These are phyloP conservation scores for Fagus sylvatica DNA, from an alignment of 306 rosid genomes.

Conservation along the genomic window DNA sequence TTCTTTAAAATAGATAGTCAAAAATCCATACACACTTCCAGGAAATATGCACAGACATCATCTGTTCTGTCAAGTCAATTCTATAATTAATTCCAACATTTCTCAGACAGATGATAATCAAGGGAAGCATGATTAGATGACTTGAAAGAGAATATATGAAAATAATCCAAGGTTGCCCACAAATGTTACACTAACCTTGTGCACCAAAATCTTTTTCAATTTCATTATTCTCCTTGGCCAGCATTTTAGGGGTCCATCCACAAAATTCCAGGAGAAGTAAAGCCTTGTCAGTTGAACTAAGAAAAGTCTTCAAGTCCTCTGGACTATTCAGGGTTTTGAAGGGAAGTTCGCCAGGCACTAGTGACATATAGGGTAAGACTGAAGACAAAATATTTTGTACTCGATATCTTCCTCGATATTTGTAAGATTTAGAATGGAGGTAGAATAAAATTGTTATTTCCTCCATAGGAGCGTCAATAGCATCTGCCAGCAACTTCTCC, in stretches of 20 bases:
- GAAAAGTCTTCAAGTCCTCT: constrained; percentile 45
- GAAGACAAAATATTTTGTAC: constrained; percentile 58
- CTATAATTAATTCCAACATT: not conserved
- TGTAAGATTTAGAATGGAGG: constrained; percentile 68
- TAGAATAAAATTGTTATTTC: constrained; percentile 53
- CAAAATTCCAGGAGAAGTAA: constrained; percentile 78
- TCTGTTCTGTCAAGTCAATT: not conserved
- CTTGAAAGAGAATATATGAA: not conserved
- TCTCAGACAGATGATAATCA: not conserved
- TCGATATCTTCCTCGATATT: constrained; percentile 62
- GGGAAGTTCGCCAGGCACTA: constrained; percentile 56
- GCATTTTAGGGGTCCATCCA: constrained; percentile 70
- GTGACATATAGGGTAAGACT: constrained; percentile 37
- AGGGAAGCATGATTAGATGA: constrained; percentile 3
- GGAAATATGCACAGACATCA: not conserved
- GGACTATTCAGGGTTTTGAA: constrained; percentile 43
- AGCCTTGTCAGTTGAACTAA: constrained; percentile 74
- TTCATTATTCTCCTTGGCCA: constrained; percentile 44
- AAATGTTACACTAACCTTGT: constrained; percentile 41
- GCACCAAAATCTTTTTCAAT: constrained; percentile 36
- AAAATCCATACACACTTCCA: not conserved
- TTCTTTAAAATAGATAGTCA: not conserved
- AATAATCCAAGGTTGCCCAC: not conserved
- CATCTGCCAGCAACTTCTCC: constrained; percentile 61
- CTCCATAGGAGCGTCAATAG: constrained; percentile 56